A percentile compares a stretch with the other conserved stretches of the same genome.
Evolutionary conservation across 495 filamentous ascomycete genomes (phyloP).

Genomic region (Hypoxylon fuscum): DNA sequence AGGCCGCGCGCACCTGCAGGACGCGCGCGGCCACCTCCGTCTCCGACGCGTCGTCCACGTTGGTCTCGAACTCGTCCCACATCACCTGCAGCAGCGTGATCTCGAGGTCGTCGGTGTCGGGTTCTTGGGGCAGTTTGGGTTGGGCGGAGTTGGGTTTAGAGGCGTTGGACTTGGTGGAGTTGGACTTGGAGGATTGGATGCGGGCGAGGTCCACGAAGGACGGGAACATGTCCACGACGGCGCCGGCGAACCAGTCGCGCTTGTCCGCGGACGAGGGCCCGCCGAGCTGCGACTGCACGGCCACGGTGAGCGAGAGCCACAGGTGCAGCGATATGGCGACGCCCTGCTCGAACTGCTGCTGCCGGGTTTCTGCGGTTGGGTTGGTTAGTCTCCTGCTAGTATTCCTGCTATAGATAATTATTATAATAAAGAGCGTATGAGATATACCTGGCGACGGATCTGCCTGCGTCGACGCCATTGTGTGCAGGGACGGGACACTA

Average conservation of each 20-base stretch:
- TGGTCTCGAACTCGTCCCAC: slow-evolving; percentile 93
- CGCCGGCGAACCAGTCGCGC: slow-evolving; percentile 94
- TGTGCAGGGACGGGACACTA: too few species aligned
- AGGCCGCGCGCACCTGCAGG: slow-evolving; percentile 69
- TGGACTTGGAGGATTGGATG: slow-evolving; percentile 32
- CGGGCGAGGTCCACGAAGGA: slow-evolving; percentile 61
- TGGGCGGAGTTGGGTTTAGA: too few species aligned
- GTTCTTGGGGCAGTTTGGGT: slow-evolving; percentile 62
- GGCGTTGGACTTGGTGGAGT: too few species aligned
- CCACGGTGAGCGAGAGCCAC: slow-evolving; percentile 88
- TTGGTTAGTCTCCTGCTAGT: background rate
- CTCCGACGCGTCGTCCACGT: slow-evolving; percentile 87
- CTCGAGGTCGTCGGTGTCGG: slow-evolving; percentile 85
- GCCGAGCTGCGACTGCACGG: slow-evolving; percentile 88
- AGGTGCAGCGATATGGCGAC: slow-evolving; percentile 80
- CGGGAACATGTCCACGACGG: slow-evolving; percentile 81
- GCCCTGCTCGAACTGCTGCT: slow-evolving; percentile 78
- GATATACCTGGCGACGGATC: slow-evolving; percentile 40
- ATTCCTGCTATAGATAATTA: background rate
- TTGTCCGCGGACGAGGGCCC: slow-evolving; percentile 86
- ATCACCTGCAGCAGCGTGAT: slow-evolving; percentile 84
- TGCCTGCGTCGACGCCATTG: slow-evolving; percentile 33
- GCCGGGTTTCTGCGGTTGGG: slow-evolving; percentile 74
- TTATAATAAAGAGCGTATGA: background rate
- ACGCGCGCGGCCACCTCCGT: slow-evolving; percentile 77